Evolutionary conservation across 352 stramenopile genomes (phyloP), one percentile per base, ranked within the genome.

Genomic region (Phytophthora constricta): DNA sequence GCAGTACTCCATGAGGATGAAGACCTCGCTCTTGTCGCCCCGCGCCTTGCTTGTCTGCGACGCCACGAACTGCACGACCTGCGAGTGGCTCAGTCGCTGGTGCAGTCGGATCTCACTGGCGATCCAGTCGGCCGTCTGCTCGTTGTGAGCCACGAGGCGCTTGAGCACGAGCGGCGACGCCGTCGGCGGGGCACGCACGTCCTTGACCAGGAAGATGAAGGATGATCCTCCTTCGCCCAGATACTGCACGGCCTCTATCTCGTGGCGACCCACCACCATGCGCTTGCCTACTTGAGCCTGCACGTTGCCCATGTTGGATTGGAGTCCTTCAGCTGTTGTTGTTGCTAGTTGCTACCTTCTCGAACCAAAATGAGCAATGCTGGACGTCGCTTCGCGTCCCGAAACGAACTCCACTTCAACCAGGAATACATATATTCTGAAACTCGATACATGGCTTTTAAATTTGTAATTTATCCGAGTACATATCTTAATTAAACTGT

Each of bases 1-100:
- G 60, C 95, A 99, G 71, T 97, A 98, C 74, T 99, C 97, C 92
- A 99, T 98, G 56, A 99, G 76, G 63, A 99, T 98, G 52, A 96
- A 91, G 53, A 98, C 93, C 65, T 98, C 95, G 43, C 53, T 85
- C 70, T 91, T 82, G 53, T 74, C 62, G 11, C 52, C 62, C 4
- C 67, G 64, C 23, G 76, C 69, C 28, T 76, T 71, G 50, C 71
- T 75, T 26, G 79, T 78, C 31, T 87, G 72, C 13, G 81, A 90
- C 16, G 79, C 72, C 45, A 89, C 56, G 62, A 83, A 93, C 62
- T 92, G 79, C 49, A 94, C 84, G 41, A 94, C 71, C 43, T 89
- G 77, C 43, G 80, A 68, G 52, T 91, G 81, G 27, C 67, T 77
- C 59, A 94, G 86, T 4, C 81, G 81, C 65, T 91, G 77, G 53